Percentiles rank a stretch among this genome's conserved stretches.
phyloP scores from a whole-genome alignment of 164 flowering plant species.

The Brasenia schreberi region DNA sequence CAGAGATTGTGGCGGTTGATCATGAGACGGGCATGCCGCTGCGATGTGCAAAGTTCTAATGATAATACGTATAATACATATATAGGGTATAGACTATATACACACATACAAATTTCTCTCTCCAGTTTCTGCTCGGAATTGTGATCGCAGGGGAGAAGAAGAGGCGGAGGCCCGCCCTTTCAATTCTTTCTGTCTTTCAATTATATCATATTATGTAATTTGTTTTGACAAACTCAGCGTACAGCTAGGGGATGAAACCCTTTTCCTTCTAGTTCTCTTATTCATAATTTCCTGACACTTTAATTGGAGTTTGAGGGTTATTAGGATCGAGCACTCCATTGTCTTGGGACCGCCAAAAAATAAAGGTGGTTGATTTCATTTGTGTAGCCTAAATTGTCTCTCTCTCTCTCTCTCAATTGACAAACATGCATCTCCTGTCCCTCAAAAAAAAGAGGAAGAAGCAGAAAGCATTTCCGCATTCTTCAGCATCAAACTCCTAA shows the following conservation, averaged over 20 bases:
- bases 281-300: neutral
- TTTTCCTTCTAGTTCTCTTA: neutral
- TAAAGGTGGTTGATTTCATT: neutral
- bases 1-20: constrained; percentile 59
- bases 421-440: too few species aligned
- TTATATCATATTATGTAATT: neutral
- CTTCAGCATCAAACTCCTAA: too few species aligned
- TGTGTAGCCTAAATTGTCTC: neutral
- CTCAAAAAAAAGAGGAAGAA: too few species aligned
- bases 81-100: too few species aligned
- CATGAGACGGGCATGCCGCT: constrained; percentile 70
- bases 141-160: neutral
- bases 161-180: neutral
- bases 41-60: constrained; percentile 55
- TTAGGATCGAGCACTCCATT: neutral
- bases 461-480: too few species aligned
- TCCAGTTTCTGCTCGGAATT: neutral
- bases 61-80: neutral
- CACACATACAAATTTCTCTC: neutral
- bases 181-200: neutral
- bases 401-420: neutral
- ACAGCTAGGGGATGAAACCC: neutral
- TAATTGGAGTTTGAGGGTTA: neutral
- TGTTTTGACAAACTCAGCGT: neutral
- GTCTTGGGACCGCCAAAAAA: neutral